Conservation (phyloP, 345 rosid species). For the Eucalyptus guilfoylei region DNA sequence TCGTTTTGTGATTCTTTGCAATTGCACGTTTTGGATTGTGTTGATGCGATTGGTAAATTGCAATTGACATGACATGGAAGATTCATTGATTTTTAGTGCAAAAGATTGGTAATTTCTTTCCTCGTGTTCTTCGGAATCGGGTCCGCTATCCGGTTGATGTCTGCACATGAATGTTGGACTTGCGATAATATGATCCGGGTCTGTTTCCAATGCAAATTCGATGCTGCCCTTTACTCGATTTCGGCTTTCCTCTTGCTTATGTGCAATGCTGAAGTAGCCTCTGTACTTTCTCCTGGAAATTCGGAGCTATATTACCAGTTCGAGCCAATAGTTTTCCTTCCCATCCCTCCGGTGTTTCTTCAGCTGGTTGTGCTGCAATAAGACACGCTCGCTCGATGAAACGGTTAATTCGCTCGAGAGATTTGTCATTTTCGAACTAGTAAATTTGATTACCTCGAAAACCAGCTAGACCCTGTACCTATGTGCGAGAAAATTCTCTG, state of each 20-base stretch:
- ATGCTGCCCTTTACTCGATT: not conserved
- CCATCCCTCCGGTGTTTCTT: not conserved
- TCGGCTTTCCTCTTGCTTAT: accelerated
- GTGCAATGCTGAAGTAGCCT: not conserved
- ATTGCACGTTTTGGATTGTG: not conserved
- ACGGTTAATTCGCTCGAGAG: not conserved
- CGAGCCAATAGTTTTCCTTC: not conserved
- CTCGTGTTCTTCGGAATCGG: not conserved
- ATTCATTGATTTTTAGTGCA: not conserved
- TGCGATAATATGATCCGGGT: not conserved
- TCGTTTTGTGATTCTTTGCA: not conserved
- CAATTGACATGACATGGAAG: not conserved
- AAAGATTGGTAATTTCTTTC: not conserved
- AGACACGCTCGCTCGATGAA: not conserved
- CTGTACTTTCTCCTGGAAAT: not conserved
- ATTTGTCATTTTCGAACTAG: not conserved
- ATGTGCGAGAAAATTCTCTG: not conserved
- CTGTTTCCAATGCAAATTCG: not conserved
- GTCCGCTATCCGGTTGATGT: not conserved
- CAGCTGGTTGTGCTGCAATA: not conserved
- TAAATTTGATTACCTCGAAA: not conserved
- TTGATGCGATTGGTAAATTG: not conserved
- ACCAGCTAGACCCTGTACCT: not conserved
- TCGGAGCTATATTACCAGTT: not conserved
- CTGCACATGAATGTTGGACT: not conserved